Evolutionary conservation across 129 eudicot genomes (phyloP), one percentile per base, ranked within the genome.

Genomic region (Centella asiatica): DNA sequence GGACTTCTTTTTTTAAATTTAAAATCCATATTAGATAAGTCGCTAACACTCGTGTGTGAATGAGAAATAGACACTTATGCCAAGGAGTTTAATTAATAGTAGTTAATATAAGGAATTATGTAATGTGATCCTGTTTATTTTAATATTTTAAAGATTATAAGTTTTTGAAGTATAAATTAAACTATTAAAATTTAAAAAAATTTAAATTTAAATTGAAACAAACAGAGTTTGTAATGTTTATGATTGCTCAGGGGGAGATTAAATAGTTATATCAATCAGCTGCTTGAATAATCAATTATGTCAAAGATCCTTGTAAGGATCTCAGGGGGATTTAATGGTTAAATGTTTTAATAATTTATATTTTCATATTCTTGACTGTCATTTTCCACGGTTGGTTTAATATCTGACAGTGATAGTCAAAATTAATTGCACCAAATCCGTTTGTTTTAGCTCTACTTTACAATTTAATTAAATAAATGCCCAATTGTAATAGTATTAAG

Each of bases 361-460:
- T n/a, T 22, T 56, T 56, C 48, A 15, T 56, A 56, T 37, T 33
- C 11, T 34, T 22, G 34, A 70, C 62, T 23, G 65, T 42, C 53
- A 56, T 32, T 0, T 28, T 57, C 23, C 1, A 37, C 42, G 12
- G 12, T 10, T 13, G 37, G 56, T 26, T 66, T 17, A 61, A 51
- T 36, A 32, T 17, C 17, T 42, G 78, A 73, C 37, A 73, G 73
- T 48, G 72, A 72, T 57, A 58, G 77, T 65, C 77, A 65, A 9
- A 58, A 32, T 8, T 31, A 18, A 10, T 31, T 31, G 25, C 13
- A 37, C 44, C 27, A 1, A 60, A 34, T 60, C 50, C 22, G 32
- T 23, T 23, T 37, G 23, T 53, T 52, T 55, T 54, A 64, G 47
- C 15, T 32, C 31, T 6, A 18, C 39, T 42, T 42, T 42, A n/a